Evolutionary conservation across 129 eudicot species (phyloP).

Genomic region (Arctium lappa): DNA sequence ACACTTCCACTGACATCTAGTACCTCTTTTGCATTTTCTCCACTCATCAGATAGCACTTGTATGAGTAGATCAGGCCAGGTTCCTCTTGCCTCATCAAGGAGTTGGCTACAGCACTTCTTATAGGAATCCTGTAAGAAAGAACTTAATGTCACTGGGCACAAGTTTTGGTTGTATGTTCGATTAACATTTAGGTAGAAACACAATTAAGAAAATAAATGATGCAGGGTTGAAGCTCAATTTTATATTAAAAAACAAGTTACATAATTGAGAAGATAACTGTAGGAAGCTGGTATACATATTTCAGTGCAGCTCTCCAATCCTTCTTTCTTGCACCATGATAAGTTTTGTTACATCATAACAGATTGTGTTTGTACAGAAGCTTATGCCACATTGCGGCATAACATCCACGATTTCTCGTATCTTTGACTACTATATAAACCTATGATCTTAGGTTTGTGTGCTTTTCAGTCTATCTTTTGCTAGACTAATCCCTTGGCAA

Average conservation of each 20-base stretch:
- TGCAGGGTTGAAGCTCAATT: slow-evolving; percentile 3
- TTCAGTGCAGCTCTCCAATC: no score
- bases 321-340: no score
- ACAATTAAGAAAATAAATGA: not conserved
- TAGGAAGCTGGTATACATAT: not conserved
- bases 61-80: slow-evolving; percentile 77
- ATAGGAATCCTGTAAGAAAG: slow-evolving; percentile 52
- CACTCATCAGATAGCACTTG: slow-evolving; percentile 82
- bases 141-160: slow-evolving; percentile 12
- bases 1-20: slow-evolving; percentile 2
- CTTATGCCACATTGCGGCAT: no score
- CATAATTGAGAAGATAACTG: not conserved
- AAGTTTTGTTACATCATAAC: no score
- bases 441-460: no score
- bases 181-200: not conserved
- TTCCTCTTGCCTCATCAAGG: slow-evolving; percentile 64
- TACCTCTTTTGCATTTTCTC: slow-evolving; percentile 97
- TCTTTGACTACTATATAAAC: no score
- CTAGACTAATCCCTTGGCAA: no score
- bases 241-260: not conserved
- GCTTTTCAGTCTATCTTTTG: no score
- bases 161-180: not conserved
- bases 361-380: no score
- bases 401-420: no score
- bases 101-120: slow-evolving; percentile 44